A percentile compares a stretch with the other conserved stretches of the same genome.
Conservation (phyloP, 2,329 filamentous ascomycete genomes). For the Trichothecium roseum region DNA sequence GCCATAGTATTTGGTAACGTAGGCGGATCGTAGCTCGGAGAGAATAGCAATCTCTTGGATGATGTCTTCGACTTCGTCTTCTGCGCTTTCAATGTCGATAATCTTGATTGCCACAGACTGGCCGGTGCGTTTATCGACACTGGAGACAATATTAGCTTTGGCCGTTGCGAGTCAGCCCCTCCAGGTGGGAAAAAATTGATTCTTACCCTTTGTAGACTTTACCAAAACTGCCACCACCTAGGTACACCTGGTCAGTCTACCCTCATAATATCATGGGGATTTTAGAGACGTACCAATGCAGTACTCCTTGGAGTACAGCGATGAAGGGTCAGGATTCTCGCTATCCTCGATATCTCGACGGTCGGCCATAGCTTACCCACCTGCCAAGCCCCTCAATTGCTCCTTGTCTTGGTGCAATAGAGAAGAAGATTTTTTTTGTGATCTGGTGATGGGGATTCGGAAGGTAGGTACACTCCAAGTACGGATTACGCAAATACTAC, state of each 20-base stretch:
- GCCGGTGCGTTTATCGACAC: constrained; percentile 85
- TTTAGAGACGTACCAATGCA: constrained; percentile 58
- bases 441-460: no score
- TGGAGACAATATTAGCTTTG: constrained; percentile 21
- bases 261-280: no score
- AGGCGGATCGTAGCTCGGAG: constrained; percentile 89
- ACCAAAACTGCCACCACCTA: constrained; percentile 93
- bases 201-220: constrained; percentile 93
- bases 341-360: constrained; percentile 34
- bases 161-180: background rate
- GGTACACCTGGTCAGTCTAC: constrained; percentile 7
- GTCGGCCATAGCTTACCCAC: constrained; percentile 31
- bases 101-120: constrained; percentile 96
- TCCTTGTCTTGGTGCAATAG: background rate
- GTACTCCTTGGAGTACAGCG: constrained; percentile 85
- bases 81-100: constrained; percentile 97
- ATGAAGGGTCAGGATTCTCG: constrained; percentile 66
- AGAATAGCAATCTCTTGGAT: constrained; percentile 98
- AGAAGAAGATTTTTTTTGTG: no score
- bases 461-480: no score
- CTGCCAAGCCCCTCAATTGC: background rate
- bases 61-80: constrained; percentile 98
- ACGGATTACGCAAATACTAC: no score
- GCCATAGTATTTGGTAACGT: constrained; percentile 95
- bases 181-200: constrained; percentile 1